Conservation (phyloP, 371 early-diverging fungal genomes). For the Mortierella sp. region DNA sequence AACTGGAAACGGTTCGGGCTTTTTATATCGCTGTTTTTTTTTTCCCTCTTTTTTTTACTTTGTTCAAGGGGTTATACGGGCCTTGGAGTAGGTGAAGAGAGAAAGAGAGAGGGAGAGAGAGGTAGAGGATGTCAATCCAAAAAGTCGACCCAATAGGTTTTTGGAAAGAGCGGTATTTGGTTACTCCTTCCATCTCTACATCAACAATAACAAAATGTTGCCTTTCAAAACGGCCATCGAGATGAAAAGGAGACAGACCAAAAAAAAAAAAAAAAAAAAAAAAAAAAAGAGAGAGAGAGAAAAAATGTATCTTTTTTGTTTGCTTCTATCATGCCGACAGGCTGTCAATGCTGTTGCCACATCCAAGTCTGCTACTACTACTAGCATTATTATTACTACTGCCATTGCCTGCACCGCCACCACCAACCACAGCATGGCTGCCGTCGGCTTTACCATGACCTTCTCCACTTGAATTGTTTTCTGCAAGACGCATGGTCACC, state of each 20-base stretch:
- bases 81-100: too few relatives aligned
- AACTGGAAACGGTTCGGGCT: background rate
- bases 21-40: too few relatives aligned
- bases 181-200: too few relatives aligned
- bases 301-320: background rate
- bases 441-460: background rate
- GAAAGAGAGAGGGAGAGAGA: too few relatives aligned
- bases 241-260: too few relatives aligned
- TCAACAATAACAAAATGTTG: too few relatives aligned
- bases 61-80: too few relatives aligned
- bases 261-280: background rate
- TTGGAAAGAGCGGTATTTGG: too few relatives aligned
- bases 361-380: background rate
- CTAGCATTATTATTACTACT: background rate
- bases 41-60: too few relatives aligned
- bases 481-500: slow-evolving; percentile 23
- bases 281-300: background rate
- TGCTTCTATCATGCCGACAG: background rate
- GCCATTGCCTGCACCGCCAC: background rate
- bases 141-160: too few relatives aligned
- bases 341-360: background rate
- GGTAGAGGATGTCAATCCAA: too few relatives aligned
- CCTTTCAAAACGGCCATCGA: too few relatives aligned
- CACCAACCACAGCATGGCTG: background rate
- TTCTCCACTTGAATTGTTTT: background rate